phyloP scores from a whole-genome alignment of 306 rosid species.

The Medicago arabica region DNA sequence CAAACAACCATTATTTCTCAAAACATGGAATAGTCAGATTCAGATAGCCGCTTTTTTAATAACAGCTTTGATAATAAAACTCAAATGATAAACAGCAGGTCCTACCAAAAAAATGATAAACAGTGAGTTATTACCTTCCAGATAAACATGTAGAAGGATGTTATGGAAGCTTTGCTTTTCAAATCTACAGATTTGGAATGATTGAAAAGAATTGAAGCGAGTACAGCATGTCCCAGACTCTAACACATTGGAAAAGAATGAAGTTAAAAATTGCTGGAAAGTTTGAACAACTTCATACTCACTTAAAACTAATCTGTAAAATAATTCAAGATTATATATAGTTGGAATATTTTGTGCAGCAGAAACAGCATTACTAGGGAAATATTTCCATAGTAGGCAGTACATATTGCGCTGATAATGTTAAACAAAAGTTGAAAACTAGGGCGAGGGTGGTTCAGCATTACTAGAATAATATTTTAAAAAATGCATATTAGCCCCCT shows the following conservation, averaged over 20 bases:
- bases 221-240: constrained; percentile 74
- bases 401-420: no score
- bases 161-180: constrained; percentile 79
- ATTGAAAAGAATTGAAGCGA: constrained; percentile 74
- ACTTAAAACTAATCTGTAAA: neutral
- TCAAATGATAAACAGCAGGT: constrained; percentile 29
- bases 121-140: constrained; percentile 76
- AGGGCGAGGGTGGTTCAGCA: neutral
- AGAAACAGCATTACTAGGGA: constrained; percentile 9
- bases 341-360: constrained; percentile 19
- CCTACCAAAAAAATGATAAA: constrained; percentile 16
- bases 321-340: constrained; percentile 13
- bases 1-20: constrained; percentile 11
- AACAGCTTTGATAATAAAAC: neutral
- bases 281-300: constrained; percentile 24
- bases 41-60: neutral
- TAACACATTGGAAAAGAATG: constrained; percentile 47
- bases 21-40: neutral
- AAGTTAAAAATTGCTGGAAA: constrained; percentile 24
- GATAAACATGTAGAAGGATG: constrained; percentile 94
- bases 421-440: neutral
- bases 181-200: constrained; percentile 88
- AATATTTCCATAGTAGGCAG: constrained; percentile 29
- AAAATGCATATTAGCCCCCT: neutral
- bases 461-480: neutral